phyloP scores from a whole-genome alignment of 2,329 filamentous ascomycete species.

The Elsinoe australis region DNA sequence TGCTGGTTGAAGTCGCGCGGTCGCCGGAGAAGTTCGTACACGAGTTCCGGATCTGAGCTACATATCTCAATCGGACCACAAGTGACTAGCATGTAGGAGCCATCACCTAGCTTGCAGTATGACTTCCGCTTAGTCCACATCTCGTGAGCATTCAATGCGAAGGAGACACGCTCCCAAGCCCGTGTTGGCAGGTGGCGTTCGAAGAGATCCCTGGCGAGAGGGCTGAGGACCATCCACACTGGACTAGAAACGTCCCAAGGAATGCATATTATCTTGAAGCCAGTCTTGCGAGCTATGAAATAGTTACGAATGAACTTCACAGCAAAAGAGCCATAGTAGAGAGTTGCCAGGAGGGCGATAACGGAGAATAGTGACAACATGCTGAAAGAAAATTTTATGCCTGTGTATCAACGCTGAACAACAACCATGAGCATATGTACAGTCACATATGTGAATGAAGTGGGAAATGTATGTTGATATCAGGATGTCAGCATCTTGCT shows the following conservation, averaged over 20 bases:
- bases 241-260: neutral
- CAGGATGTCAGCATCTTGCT: no score
- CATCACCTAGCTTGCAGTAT: neutral
- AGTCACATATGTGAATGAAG: no score
- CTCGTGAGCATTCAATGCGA: neutral
- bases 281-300: neutral
- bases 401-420: no score
- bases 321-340: neutral
- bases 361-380: neutral
- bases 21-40: neutral
- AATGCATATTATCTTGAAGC: neutral
- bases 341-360: neutral
- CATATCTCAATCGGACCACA: neutral
- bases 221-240: neutral
- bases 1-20: neutral
- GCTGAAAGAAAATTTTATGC: no score
- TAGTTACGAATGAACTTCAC: neutral
- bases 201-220: neutral
- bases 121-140: neutral
- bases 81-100: neutral
- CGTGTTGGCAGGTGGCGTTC: neutral
- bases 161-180: neutral
- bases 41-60: slow-evolving; percentile 1
- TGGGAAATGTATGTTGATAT: no score
- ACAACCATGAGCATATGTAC: no score